Percentiles rank a stretch among this genome's conserved stretches.
phyloP scores from a whole-genome alignment of 257 asterid species.

The Misopates orontium region DNA sequence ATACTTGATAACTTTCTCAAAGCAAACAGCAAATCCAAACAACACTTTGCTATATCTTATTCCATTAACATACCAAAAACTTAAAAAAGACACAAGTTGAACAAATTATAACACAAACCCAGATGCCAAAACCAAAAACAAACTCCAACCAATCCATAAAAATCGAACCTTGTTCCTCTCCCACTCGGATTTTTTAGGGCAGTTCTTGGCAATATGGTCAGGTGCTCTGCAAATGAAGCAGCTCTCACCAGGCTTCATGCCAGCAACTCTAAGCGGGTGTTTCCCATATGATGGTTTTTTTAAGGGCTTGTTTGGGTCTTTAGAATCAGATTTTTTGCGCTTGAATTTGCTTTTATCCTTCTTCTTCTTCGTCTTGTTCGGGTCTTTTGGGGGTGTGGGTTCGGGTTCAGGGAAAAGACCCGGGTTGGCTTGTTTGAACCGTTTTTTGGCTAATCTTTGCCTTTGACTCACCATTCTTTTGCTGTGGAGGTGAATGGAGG shows the following conservation, averaged over 20 bases:
- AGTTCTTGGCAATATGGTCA: slow-evolving; percentile 81
- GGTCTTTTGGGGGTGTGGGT: slow-evolving; percentile 72
- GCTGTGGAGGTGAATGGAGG: background rate
- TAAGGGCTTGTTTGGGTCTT: slow-evolving; percentile 33
- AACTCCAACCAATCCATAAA: background rate
- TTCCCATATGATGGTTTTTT: slow-evolving; percentile 37
- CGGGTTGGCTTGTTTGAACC: slow-evolving; percentile 65
- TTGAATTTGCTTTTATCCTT: slow-evolving; percentile 54
- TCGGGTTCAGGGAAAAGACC: slow-evolving; percentile 66
- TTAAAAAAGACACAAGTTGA: background rate
- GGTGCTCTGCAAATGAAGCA: slow-evolving; percentile 75
- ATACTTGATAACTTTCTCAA: background rate
- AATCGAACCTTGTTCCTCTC: slow-evolving; percentile 79
- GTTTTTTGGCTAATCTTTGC: slow-evolving; percentile 62
- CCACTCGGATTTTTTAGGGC: slow-evolving; percentile 80
- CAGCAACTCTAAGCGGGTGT: slow-evolving; percentile 81
- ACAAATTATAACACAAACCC: slow-evolving; percentile 1
- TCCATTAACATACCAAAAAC: background rate
- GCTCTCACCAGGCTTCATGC: slow-evolving; percentile 98
- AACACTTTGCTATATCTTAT: background rate
- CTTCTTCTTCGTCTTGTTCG: slow-evolving; percentile 55
- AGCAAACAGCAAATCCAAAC: slow-evolving; percentile 10
- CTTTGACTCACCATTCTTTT: slow-evolving; percentile 70
- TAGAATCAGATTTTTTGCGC: slow-evolving; percentile 29
- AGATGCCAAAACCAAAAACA: background rate